Base-by-base conservation (phyloP, 139 green algal species). In the Auxenochlorella protothecoides region DNA sequence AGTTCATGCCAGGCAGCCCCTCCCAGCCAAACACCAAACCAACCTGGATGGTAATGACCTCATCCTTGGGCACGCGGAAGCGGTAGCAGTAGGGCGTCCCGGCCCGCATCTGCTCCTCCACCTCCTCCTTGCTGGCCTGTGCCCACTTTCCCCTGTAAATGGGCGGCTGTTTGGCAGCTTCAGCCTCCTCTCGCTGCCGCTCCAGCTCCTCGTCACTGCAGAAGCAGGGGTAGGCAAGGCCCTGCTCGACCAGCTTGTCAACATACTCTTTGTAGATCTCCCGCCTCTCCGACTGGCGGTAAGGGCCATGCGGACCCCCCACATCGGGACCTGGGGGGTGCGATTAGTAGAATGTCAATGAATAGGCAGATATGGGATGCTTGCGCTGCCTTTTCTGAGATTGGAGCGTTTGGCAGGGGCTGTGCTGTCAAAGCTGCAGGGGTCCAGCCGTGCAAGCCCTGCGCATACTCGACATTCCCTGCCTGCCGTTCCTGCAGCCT, bases 161-260 rank as follows among this genome's bases (percentile, higher is more conserved):
- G 69, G 94, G 94, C 10, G 94, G 91, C 68, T 96, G 83, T 93
- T 93, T 79, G 96, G 92, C 61, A 76, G 88, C 81, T 51, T 96
- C 92, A 6, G 92, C 90, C n/a, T 97, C 88, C 72, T 77, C 84
- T 78, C 90, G 90, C 91, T 96, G 96, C 13, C 77, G 69, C 61
- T 89, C 85, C 44, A 95, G 82, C 83, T 96, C 92, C 81, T 97
- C 92, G 68, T 99, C 94, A 5, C 89, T 97, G 91, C 95, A 99
- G 88, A 99, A 99, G 91, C 92, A 98, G 66, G 86, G 89, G 84
- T 98, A 99, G 16, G 87, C 95, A 66, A 88, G 61, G 55, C 91
- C 92, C 51, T 80, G 56, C 55, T 81, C 81, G 53, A 98, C 87
- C 76, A 99, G 84, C 82, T 93, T 76, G 69, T 97, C 80, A 44